Evolutionary conservation across 148 eudicot genomes (phyloP).

Genomic region (Polygonum maritimum): DNA sequence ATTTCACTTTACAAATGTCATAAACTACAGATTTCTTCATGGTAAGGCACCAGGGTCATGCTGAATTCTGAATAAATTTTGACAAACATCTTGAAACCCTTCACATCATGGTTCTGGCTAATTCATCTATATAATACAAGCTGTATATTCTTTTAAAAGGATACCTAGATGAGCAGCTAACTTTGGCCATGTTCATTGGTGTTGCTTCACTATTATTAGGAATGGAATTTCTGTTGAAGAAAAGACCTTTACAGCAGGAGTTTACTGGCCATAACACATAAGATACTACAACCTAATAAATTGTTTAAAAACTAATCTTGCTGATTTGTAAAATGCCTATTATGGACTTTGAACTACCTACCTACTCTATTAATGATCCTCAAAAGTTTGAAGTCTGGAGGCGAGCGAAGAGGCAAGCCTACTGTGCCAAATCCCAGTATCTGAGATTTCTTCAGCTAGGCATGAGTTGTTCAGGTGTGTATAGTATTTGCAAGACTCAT

Average conservation of each 20-base stretch:
- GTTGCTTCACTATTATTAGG: not conserved
- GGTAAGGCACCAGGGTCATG: not conserved
- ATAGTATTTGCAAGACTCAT: not conserved
- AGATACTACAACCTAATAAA: not conserved
- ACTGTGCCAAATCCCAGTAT: not conserved
- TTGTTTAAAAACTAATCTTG: not conserved
- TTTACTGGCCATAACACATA: not conserved
- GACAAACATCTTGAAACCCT: not conserved
- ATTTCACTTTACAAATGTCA: too few species aligned
- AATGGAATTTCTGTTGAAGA: not conserved
- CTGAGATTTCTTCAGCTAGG: too few species aligned
- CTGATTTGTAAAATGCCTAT: not conserved
- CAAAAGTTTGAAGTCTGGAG: not conserved
- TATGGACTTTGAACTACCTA: slow-evolving; percentile 9
- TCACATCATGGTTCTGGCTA: not conserved
- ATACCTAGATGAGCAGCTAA: not conserved
- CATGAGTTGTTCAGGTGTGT: not conserved
- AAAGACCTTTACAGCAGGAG: not conserved
- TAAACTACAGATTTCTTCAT: too few species aligned
- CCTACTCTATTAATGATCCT: slow-evolving; percentile 7
- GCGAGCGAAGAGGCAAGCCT: too few species aligned
- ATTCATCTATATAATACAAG: not conserved
- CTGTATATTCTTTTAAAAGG: not conserved
- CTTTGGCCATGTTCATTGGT: slow-evolving; percentile 1
- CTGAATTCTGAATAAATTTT: not conserved